Evolutionary conservation across 495 filamentous ascomycete species (phyloP), one percentile per base, ranked within the genome.

Genomic region (Neurospora sp.): DNA sequence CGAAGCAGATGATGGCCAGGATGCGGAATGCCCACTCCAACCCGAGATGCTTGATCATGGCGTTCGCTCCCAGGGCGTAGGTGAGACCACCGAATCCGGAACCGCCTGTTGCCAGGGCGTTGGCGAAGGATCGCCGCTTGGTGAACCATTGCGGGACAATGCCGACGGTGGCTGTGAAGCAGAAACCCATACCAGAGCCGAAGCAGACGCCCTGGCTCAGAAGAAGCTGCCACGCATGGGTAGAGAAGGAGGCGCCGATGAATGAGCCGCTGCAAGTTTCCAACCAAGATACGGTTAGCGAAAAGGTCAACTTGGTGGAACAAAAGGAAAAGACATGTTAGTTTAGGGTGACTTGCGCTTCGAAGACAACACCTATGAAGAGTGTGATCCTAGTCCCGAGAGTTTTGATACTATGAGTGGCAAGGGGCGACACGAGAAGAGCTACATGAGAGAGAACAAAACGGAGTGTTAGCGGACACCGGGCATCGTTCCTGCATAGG

Each of bases 61-160:
- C 84, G 69, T 88, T 85, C 0, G 88, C 85, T 10, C 89, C 75
- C 83, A 87, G 68, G 78, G 83, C 78, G 76, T 88, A 91, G 4
- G 87, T 84, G 22, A 96, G 78, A 0, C 93, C 93, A 14, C 91
- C 91, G 38, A 94, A 84, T 18, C 93, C 92, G n/a, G 88, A 90
- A 0, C 93, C 93, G 14, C 89, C 86, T 0, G 92, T 87, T 3
- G 89, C 87, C 70, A 94, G 89, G 3, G 91, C 90, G 78, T 90
- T 93, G 8, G 93, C 92, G 37, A 96, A 85, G 68, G 88, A 89
- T 16, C 92, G 87, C 6, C 87, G 85, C 40, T 87, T 88, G 35
- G 81, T 82, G 81, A 97, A 96, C 93, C 93, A 96, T 76, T 96
- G 92, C 3, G 92, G 88, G 1, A 91, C 85, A 16, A 94, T 88